Evolutionary conservation across 2,329 filamentous ascomycete species (phyloP).

Genomic region (Sporothrix phasma): DNA sequence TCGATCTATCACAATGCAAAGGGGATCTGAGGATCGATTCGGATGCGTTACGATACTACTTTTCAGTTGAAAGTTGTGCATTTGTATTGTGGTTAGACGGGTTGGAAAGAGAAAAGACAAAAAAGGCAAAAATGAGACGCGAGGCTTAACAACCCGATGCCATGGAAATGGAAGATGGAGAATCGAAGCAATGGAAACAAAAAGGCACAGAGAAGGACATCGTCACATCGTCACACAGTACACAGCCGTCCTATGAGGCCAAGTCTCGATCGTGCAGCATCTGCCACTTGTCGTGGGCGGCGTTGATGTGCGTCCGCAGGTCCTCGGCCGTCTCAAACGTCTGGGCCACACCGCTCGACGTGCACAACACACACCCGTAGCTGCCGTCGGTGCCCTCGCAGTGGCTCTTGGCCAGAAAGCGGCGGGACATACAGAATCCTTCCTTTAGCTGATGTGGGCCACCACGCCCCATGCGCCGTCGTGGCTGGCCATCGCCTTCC

Average conservation of each 20-base stretch:
- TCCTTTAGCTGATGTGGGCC: constrained; percentile 26
- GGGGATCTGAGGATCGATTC: too few relatives aligned
- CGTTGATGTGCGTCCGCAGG: constrained; percentile 30
- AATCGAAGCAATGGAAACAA: too few relatives aligned
- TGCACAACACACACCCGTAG: constrained; percentile 33
- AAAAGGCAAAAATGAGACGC: too few relatives aligned
- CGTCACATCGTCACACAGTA: too few relatives aligned
- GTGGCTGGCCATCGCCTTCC: constrained; percentile 17
- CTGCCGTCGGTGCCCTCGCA: constrained; percentile 24
- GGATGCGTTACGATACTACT: too few relatives aligned
- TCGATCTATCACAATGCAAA: too few relatives aligned
- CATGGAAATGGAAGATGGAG: too few relatives aligned
- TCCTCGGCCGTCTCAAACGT: constrained; percentile 26
- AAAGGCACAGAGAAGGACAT: too few relatives aligned
- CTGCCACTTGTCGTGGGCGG: constrained; percentile 33
- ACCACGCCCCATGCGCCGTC: not conserved
- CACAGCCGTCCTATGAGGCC: constrained; percentile 11
- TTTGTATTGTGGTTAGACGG: too few relatives aligned
- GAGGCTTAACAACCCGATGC: too few relatives aligned
- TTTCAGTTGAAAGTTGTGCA: too few relatives aligned
- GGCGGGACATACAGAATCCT: constrained; percentile 30
- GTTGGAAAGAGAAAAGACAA: too few relatives aligned
- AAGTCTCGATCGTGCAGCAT: constrained; percentile 32
- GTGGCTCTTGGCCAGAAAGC: constrained; percentile 34
- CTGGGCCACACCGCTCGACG: constrained; percentile 28